Percentiles rank a stretch among this genome's conserved stretches.
phyloP scores from a whole-genome alignment of 164 flowering plant genomes.

The Dillenia suffruticosa region DNA sequence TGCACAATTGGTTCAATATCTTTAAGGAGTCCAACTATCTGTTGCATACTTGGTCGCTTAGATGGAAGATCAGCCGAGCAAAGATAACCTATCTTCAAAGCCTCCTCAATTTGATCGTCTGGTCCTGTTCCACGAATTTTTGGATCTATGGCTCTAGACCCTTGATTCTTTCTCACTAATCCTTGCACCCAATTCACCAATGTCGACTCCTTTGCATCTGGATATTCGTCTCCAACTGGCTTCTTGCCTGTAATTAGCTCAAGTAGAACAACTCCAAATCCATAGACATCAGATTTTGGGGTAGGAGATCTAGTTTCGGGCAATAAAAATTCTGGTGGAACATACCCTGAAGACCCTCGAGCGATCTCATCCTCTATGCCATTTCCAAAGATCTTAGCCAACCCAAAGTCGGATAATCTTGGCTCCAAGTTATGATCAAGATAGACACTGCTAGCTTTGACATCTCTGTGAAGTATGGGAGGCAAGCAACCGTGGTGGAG shows the following conservation, averaged over 20 bases:
- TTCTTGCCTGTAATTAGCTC: conserved; percentile 83
- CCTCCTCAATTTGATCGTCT: conserved; percentile 65
- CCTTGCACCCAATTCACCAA: conserved; percentile 79
- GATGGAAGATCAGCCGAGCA: conserved; percentile 86
- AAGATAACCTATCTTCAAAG: conserved; percentile 74
- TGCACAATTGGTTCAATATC: conserved; percentile 56
- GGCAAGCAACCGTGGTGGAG: conserved; percentile 94
- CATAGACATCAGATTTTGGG: conserved; percentile 72
- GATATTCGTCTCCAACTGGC: conserved; percentile 61
- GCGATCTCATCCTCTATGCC: conserved; percentile 46
- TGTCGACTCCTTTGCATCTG: conserved; percentile 41
- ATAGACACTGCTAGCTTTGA: conserved; percentile 79
- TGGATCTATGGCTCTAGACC: conserved; percentile 55
- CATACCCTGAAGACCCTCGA: conserved; percentile 54
- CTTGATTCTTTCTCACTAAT: conserved; percentile 49
- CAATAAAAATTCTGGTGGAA: conserved; percentile 59
- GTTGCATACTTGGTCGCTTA: conserved; percentile 91
- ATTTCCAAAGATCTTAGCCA: conserved; percentile 60
- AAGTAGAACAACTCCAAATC: conserved; percentile 74
- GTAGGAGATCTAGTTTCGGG: conserved; percentile 32
- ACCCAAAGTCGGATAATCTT: conserved; percentile 80
- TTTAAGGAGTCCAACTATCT: conserved; percentile 84
- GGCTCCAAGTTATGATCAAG: conserved; percentile 70
- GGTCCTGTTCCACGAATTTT: conserved; percentile 56
- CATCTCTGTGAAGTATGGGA: conserved; percentile 72